Percentiles rank a stretch among this genome's conserved stretches.
Evolutionary conservation across 495 filamentous ascomycete species (phyloP).

Genomic region (Aspergillus mulundensis): DNA sequence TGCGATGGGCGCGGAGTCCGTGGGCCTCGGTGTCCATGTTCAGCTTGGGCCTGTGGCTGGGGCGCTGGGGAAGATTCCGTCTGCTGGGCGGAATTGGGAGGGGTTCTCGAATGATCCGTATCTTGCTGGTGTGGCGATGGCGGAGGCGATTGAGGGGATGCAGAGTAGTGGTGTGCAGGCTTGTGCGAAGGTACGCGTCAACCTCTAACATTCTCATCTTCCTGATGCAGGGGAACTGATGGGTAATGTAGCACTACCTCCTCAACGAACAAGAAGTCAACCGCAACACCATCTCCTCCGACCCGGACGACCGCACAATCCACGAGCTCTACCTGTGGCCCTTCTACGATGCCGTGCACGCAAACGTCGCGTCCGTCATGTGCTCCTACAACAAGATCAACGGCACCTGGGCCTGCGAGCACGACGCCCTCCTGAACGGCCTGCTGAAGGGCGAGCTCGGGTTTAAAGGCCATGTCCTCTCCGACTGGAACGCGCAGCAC

Average conservation of each 20-base stretch:
- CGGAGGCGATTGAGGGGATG: slow-evolving; percentile 51
- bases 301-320: slow-evolving; percentile 64
- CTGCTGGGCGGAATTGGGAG: slow-evolving; percentile 65
- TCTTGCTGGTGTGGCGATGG: slow-evolving; percentile 51
- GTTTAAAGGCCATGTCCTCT: slow-evolving; percentile 63
- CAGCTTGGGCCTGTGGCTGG: slow-evolving; percentile 51
- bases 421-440: slow-evolving; percentile 57
- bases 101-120: slow-evolving; percentile 67
- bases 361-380: slow-evolving; percentile 60
- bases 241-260: slow-evolving; percentile 19
- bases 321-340: slow-evolving; percentile 83
- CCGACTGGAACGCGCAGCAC: slow-evolving; percentile 62
- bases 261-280: slow-evolving; percentile 57
- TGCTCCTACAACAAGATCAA: slow-evolving; percentile 69
- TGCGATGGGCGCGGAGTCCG: slow-evolving; percentile 55
- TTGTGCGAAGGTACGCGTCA: slow-evolving; percentile 55
- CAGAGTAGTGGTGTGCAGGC: slow-evolving; percentile 56
- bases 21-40: slow-evolving; percentile 50
- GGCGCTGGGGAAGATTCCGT: slow-evolving; percentile 48
- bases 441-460: slow-evolving; percentile 63
- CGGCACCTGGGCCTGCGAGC: slow-evolving; percentile 61
- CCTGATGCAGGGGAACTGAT: too few species aligned
- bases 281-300: slow-evolving; percentile 57
- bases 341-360: slow-evolving; percentile 61
- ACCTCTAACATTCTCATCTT: too few species aligned